Conservation (phyloP, 805 yeast genomes). For the Myxozyma neotropica region DNA sequence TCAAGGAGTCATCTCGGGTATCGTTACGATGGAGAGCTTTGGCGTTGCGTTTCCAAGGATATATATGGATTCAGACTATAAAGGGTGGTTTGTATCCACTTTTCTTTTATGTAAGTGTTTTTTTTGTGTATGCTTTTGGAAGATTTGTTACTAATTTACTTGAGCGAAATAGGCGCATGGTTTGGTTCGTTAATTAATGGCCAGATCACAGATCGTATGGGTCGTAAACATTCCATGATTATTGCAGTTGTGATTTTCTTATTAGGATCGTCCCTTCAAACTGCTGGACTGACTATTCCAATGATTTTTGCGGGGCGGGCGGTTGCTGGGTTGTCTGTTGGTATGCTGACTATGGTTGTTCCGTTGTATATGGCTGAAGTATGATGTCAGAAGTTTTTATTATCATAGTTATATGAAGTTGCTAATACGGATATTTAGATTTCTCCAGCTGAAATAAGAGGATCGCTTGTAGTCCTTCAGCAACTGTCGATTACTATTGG, state of each 20-base stretch:
- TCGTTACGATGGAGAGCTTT: slow-evolving; percentile 37
- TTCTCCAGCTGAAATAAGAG: slow-evolving; percentile 37
- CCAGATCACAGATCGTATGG: slow-evolving; percentile 26
- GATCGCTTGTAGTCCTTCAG: slow-evolving; percentile 35
- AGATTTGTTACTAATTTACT: not conserved
- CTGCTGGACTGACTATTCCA: slow-evolving; percentile 41
- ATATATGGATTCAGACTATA: slow-evolving; percentile 25
- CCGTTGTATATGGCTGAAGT: slow-evolving; percentile 42
- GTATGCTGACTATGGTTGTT: slow-evolving; percentile 50
- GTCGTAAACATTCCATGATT: slow-evolving; percentile 29
- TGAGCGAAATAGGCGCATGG: slow-evolving; percentile 24
- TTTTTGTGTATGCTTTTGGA: not conserved
- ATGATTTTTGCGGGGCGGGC: slow-evolving; percentile 49
- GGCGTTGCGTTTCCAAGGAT: slow-evolving; percentile 30
- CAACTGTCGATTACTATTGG: slow-evolving; percentile 42
- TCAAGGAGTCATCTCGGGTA: slow-evolving; percentile 40
- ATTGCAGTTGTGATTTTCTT: slow-evolving; percentile 27
- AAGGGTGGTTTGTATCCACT: slow-evolving; percentile 34
- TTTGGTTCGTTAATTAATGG: slow-evolving; percentile 29
- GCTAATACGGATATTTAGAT: slow-evolving; percentile 1
- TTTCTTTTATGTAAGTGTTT: slow-evolving; percentile 26
- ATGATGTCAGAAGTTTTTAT: not conserved
- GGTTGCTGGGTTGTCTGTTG: slow-evolving; percentile 57
- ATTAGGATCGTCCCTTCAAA: slow-evolving; percentile 29
- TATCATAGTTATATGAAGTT: not conserved